Conservation (phyloP, 495 filamentous ascomycete species). For the Staphylotrichum tortipilum region DNA sequence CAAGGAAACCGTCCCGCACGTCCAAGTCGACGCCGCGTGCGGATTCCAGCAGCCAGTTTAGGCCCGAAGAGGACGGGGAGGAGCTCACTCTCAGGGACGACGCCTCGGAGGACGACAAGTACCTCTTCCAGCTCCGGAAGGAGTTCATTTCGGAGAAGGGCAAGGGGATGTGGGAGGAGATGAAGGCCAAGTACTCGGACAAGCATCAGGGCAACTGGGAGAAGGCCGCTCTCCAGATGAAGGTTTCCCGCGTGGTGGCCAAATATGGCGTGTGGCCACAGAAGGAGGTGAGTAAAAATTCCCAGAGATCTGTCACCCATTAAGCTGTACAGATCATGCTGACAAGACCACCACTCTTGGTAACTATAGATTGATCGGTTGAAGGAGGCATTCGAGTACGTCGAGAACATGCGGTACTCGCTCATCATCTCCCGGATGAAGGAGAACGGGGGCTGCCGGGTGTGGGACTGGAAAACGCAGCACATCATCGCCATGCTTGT, state of each 20-base stretch:
- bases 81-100: slow-evolving; percentile 30
- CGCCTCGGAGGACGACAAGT: slow-evolving; percentile 40
- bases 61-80: slow-evolving; percentile 13
- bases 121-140: slow-evolving; percentile 35
- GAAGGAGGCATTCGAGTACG: slow-evolving; percentile 21
- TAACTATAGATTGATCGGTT: slow-evolving; percentile 28
- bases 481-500: slow-evolving; percentile 32
- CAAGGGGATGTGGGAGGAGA: slow-evolving; percentile 46
- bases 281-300: slow-evolving; percentile 29
- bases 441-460: slow-evolving; percentile 29
- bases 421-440: slow-evolving; percentile 28
- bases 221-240: slow-evolving; percentile 43
- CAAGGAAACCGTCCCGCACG: slow-evolving; percentile 15
- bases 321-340: not conserved
- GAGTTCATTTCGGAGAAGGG: slow-evolving; percentile 37
- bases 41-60: slow-evolving; percentile 3
- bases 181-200: slow-evolving; percentile 37
- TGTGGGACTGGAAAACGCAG: slow-evolving; percentile 32
- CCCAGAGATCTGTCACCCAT: no score
- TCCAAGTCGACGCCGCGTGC: slow-evolving; percentile 17
- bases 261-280: slow-evolving; percentile 38
- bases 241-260: slow-evolving; percentile 37
- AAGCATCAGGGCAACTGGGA: slow-evolving; percentile 31
- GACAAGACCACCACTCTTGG: not conserved
- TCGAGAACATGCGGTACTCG: slow-evolving; percentile 27